Conservation (phyloP, 225 moss, liverwort and hornwort species). For the Straminergon stramineum region DNA sequence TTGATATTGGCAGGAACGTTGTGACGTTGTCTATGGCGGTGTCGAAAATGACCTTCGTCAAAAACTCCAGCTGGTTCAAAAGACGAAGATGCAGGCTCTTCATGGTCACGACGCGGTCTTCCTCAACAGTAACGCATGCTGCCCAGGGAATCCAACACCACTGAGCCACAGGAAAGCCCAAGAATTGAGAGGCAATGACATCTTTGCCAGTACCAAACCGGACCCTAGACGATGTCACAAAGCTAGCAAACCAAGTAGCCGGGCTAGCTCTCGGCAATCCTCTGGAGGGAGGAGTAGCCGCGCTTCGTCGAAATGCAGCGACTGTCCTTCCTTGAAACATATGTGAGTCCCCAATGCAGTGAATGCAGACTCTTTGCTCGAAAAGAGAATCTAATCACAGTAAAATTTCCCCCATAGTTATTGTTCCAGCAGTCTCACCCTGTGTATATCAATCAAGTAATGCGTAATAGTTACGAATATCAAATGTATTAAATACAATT, state of each 20-base stretch:
- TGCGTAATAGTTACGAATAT: not conserved
- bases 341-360: not conserved
- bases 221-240: not conserved
- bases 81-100: constrained; percentile 1
- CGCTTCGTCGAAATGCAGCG: not conserved
- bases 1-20: not conserved
- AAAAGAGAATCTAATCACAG: not conserved
- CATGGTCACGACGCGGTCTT: constrained; percentile 15
- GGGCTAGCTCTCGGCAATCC: not conserved
- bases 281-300: not conserved
- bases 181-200: constrained; percentile 4
- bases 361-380: not conserved
- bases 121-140: constrained; percentile 1
- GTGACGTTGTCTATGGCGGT: not conserved
- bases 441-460: not conserved
- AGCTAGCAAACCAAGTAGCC: not conserved
- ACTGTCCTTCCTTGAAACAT: not conserved
- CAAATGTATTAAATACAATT: not conserved
- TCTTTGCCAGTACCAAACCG: not conserved
- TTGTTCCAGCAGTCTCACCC: not conserved
- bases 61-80: not conserved
- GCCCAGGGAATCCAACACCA: not conserved
- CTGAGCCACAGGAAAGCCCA: not conserved
- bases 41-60: not conserved
- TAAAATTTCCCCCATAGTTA: not conserved